Evolutionary conservation across 2,329 filamentous ascomycete genomes (phyloP).

Genomic region (Alternaria sp.): DNA sequence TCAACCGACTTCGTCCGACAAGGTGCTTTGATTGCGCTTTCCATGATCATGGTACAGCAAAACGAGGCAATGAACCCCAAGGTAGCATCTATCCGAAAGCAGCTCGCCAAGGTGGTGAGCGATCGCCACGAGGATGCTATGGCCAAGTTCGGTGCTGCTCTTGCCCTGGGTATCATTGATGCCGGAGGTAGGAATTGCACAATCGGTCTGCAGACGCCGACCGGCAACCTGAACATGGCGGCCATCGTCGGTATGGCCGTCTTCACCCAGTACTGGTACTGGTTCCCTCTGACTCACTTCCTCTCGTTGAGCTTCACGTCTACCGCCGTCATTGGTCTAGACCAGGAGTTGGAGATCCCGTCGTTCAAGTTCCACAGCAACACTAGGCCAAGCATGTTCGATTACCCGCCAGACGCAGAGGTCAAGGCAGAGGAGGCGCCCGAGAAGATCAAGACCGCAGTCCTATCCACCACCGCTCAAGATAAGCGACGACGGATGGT

Average conservation of each 20-base stretch:
- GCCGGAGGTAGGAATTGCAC: constrained; percentile 98
- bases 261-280: constrained; percentile 99
- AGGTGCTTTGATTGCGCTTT: constrained; percentile 88
- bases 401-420: constrained; percentile 96
- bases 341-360: constrained; percentile 91
- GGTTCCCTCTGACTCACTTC: constrained; percentile 99
- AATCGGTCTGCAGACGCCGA: constrained; percentile 96
- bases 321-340: constrained; percentile 91
- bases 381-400: constrained; percentile 91
- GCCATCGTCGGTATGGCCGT: constrained; percentile 97
- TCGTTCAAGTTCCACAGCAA: constrained; percentile 96
- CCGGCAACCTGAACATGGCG: constrained; percentile 97
- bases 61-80: constrained; percentile 99
- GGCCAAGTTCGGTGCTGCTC: constrained; percentile 96
- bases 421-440: constrained; percentile 93
- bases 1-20: constrained; percentile 98
- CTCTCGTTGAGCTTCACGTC: constrained; percentile 95
- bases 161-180: constrained; percentile 96
- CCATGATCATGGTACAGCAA: constrained; percentile 99
- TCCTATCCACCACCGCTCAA: constrained; percentile 94
- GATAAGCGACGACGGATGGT: constrained; percentile 93
- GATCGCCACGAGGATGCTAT: constrained; percentile 98
- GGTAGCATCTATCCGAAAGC: constrained; percentile 88
- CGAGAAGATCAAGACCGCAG: constrained; percentile 91
- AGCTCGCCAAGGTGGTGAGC: constrained; percentile 88